Evolutionary conservation across 768 basidiomycete species (phyloP), one percentile per base, ranked within the genome.

Genomic region (Amanita molliuscula): DNA sequence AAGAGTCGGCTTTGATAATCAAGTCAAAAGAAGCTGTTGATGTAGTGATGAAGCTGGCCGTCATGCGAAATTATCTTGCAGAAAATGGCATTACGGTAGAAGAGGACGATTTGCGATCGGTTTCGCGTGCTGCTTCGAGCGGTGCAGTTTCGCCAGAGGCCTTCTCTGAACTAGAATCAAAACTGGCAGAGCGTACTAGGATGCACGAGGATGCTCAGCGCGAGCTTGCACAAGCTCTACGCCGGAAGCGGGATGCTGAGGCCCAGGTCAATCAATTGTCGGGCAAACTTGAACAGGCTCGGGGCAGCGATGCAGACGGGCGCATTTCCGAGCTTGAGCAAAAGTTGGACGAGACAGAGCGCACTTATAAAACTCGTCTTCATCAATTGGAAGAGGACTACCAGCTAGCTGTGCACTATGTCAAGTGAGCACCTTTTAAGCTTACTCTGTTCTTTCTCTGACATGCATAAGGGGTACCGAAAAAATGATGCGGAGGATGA

Each of bases 401-500:
- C 65, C 88, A 93, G 60, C 80, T 94, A 46, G 95, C 96, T 11
- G 94, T 98, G 49, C 88, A 92, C 62, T 97, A 96, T 67, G 93
- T 97, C 58, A 98, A 97, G 89, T 90, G 64, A 70, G 84, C 68
- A 55, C 44, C 44, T 51, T n/a, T 3, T 26, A n/a, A n/a, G 26
- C 10, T 35, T 3, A 38, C 6, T 11, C 0, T 31, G 11, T 53
- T 48, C 48, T 50, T 13, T n/a, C 37, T 42, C 50, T 50, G 38
- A 53, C 59, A 53, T 46, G 50, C 49, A 45, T 44, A 51, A 92
- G 89, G 76, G 91, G 91, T 40, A 97, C 94, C 1, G 96, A 98
- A 67, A 96, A 94, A 69, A 92, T 98, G 82, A 87, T 97, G 74
- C 82, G 92, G 56, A 81, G 86, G 57, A 90, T 97, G 84, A 89